Evolutionary conservation across 139 green algal species (phyloP).

Genomic region (Coccomyxa sp.): DNA sequence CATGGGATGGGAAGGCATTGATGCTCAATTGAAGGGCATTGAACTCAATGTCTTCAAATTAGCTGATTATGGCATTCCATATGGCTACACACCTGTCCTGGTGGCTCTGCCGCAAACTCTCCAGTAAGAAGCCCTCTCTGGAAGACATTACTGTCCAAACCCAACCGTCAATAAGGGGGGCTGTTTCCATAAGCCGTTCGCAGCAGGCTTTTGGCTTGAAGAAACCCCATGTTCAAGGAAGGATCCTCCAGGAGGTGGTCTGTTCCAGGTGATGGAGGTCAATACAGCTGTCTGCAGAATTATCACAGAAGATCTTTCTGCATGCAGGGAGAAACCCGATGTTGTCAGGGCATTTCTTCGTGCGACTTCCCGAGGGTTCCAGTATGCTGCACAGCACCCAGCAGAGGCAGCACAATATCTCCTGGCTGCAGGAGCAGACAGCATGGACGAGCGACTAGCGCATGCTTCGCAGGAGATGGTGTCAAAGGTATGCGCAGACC

Average conservation of each 20-base stretch:
- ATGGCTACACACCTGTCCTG: conserved; percentile 70
- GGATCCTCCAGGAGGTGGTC: too few species aligned
- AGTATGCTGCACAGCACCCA: conserved; percentile 50
- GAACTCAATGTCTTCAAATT: conserved; percentile 71
- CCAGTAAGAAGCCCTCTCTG: conserved; percentile 15
- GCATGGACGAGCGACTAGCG: neutral
- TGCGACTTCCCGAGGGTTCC: conserved; percentile 56
- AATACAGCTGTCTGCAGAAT: neutral
- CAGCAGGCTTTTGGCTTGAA: too few species aligned
- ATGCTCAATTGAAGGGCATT: conserved; percentile 61
- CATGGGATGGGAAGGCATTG: conserved; percentile 76
- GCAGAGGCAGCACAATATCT: conserved; percentile 37
- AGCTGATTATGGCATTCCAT: conserved; percentile 61
- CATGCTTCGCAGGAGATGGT: neutral
- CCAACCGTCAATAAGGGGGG: too few species aligned
- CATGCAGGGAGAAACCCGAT: conserved; percentile 31
- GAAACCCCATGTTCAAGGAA: too few species aligned
- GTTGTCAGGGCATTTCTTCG: conserved; percentile 45
- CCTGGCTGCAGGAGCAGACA: neutral
- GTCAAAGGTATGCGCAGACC: conserved; percentile 12
- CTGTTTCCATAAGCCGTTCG: neutral
- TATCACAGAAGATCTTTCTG: neutral
- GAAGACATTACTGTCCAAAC: neutral
- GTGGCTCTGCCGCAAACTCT: conserved; percentile 50
- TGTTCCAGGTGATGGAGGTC: too few species aligned